Evolutionary conservation across 495 filamentous ascomycete species (phyloP), one percentile per base, ranked within the genome.

Genomic region (Neurospora terricola): DNA sequence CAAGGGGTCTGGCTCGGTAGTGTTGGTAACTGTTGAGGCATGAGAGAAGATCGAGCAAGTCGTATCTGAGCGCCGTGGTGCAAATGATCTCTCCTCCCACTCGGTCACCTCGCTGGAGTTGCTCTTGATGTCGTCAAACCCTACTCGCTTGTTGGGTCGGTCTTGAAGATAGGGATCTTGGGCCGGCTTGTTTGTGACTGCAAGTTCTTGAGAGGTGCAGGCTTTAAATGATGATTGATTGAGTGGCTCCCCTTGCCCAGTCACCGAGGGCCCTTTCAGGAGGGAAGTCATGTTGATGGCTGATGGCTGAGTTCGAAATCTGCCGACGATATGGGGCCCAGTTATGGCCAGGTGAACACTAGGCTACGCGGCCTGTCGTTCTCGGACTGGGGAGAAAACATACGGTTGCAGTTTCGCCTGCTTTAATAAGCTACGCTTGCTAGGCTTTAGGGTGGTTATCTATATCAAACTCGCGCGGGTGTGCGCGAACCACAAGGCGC

Each of bases 1-100:
- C 12, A 30, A 18, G 54, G 71, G 74, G 11, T 74, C 69, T 40
- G 73, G 77, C 30, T 79, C 79, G 0, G 78, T 78, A 27, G 71
- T 59, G n/a, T 78, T 45, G 40, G 77, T 78, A 10, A 14, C 66
- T 4, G 71, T 76, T 16, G 78, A 78, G 2, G 71, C 18, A 2
- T 71, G 42, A 48, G 43, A 39, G 23, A 27, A 72, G 27, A 72
- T 54, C 6, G 74, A 78, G 6, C 40, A 77, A 34, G 27, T 45
- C 10, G 76, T 79, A 38, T 75, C 39, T 30, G 72, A 74, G 72
- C 77, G 74, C 9, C 36, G 75, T 12, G 27, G 10, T 18, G 5
- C n/a, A 14, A 72, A 69, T 7, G 21, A 27, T 40, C 70, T 69
- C 27, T 66, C 18, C 43, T 48, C 27, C 54, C 54, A 66, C 12